A percentile compares a stretch with the other conserved stretches of the same genome.
Conservation (phyloP, 305 asterid genomes). For the Andrographis paniculata region DNA sequence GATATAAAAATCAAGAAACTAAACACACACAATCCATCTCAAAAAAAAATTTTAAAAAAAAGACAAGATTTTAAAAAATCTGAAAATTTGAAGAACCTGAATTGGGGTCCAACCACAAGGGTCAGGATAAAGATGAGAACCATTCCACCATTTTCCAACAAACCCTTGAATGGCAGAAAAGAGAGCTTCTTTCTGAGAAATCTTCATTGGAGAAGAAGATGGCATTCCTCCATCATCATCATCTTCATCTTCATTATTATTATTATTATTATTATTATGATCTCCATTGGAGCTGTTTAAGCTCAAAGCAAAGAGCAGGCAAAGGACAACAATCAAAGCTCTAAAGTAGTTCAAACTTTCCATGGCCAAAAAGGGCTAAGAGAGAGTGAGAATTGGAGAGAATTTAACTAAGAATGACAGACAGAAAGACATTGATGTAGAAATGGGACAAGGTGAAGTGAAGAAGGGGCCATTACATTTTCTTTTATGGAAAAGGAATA, state of each 20-base stretch:
- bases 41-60: not conserved
- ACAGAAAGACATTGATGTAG: slow-evolving; percentile 9
- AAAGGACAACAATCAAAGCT: slow-evolving; percentile 22
- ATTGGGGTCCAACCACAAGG: slow-evolving; percentile 99
- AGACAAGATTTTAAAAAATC: not conserved
- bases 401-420: too few species aligned
- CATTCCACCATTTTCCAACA: slow-evolving; percentile 95
- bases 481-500: slow-evolving; percentile 48
- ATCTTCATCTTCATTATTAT: not conserved
- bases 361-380: too few species aligned
- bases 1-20: slow-evolving; percentile 14
- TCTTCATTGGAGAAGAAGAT: slow-evolving; percentile 59
- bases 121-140: slow-evolving; percentile 95
- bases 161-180: slow-evolving; percentile 78
- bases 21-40: slow-evolving; percentile 4
- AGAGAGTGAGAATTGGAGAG: too few species aligned
- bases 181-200: slow-evolving; percentile 53
- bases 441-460: slow-evolving; percentile 20
- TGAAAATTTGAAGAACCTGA: slow-evolving; percentile 35
- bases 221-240: slow-evolving; percentile 44
- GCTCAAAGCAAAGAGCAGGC: slow-evolving; percentile 18
- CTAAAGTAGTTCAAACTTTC: slow-evolving; percentile 20
- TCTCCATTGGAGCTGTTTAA: too few species aligned
- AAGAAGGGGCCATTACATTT: slow-evolving; percentile 15
- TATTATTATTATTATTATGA: too few species aligned